A percentile compares a stretch with the other conserved stretches of the same genome.
Conservation (phyloP, 345 rosid genomes). For the Boechera retrofracta region DNA sequence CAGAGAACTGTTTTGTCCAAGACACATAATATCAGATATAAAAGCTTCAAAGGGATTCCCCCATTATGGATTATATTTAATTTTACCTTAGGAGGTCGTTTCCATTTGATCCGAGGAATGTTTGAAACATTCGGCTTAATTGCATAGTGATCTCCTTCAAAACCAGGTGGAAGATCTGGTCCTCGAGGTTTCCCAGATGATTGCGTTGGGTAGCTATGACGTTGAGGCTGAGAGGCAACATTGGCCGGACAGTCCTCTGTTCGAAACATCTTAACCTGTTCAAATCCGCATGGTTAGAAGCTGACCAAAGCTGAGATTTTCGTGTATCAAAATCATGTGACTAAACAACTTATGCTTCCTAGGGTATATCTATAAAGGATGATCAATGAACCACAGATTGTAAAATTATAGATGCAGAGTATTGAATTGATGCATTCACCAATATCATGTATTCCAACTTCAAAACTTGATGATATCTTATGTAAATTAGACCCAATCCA, state of each 20-base stretch:
- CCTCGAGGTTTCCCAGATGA: slow-evolving; percentile 18
- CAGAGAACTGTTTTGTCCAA: slow-evolving; percentile 48
- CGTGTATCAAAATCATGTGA: background rate
- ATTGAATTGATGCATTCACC: background rate
- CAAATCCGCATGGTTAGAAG: slow-evolving; percentile 14
- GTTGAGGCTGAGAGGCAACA: slow-evolving; percentile 48
- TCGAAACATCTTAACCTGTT: slow-evolving; percentile 59
- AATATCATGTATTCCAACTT: background rate
- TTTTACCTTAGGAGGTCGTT: slow-evolving; percentile 55
- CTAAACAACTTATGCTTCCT: background rate
- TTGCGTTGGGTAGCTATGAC: slow-evolving; percentile 31
- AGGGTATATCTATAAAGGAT: background rate
- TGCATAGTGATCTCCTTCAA: slow-evolving; percentile 39
- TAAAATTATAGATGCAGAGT: background rate
- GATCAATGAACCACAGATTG: background rate
- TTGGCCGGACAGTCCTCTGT: slow-evolving; percentile 58
- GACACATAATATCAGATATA: background rate
- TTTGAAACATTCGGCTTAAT: slow-evolving; percentile 32
- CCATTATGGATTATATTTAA: background rate
- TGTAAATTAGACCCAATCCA: background rate
- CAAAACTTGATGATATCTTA: background rate
- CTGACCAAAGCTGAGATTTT: background rate
- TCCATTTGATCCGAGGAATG: slow-evolving; percentile 55
- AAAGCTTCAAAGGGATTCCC: background rate
- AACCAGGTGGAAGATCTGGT: slow-evolving; percentile 58